These are phyloP conservation scores for Helichrysum umbraculigerum DNA, from an alignment of 129 eudicot genomes.

Conservation along the genomic window DNA sequence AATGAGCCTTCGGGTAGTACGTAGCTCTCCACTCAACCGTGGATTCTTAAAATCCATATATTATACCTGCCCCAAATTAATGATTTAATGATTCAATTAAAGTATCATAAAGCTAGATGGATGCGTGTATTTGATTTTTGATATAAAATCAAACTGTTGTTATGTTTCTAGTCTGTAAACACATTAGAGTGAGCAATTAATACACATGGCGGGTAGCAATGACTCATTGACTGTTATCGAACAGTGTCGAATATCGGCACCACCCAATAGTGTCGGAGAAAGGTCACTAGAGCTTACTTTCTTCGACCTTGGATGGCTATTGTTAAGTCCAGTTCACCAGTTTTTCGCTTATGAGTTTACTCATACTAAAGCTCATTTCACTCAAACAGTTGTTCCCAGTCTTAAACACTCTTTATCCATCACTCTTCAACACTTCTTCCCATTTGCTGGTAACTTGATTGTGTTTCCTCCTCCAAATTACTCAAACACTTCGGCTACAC, in stretches of 20 bases:
- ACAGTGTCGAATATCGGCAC: constrained; percentile 31
- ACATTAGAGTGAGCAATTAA: too few species aligned
- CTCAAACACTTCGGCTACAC: neutral
- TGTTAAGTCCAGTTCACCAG: constrained; percentile 29
- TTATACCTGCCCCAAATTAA: too few species aligned
- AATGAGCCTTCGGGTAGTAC: too few species aligned
- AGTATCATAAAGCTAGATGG: too few species aligned
- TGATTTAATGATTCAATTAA: too few species aligned
- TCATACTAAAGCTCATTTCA: constrained; percentile 23
- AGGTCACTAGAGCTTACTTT: constrained; percentile 37
- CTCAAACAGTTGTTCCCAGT: constrained; percentile 27
- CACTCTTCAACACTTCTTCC: constrained; percentile 39
- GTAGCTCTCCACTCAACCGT: too few species aligned
- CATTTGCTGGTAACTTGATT: constrained; percentile 37
- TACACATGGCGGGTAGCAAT: neutral
- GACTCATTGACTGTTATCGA: constrained; percentile 20
- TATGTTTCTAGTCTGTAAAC: too few species aligned
- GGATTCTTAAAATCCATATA: too few species aligned
- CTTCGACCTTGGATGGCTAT: constrained; percentile 39
- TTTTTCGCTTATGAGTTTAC: constrained; percentile 36
- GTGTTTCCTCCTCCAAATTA: neutral
- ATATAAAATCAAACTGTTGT: too few species aligned
- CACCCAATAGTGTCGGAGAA: constrained; percentile 22
- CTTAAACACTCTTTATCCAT: constrained; percentile 40
- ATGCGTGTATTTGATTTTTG: too few species aligned